Base-by-base conservation (phyloP, 2,329 filamentous ascomycete species). In the Scedosporium minutisporum region DNA sequence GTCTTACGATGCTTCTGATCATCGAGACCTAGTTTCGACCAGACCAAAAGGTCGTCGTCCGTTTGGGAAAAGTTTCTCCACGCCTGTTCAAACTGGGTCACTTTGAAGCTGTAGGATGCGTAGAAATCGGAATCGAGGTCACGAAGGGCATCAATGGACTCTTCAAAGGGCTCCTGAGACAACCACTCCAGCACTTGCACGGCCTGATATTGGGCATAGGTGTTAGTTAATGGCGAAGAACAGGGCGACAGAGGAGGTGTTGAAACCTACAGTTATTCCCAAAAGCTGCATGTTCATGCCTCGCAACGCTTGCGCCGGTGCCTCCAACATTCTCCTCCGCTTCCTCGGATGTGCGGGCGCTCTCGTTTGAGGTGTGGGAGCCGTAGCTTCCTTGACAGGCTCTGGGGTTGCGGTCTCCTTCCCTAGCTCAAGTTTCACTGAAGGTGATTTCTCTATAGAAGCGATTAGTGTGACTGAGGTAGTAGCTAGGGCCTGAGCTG, bases 241-340 rank as follows among this genome's bases (percentile, higher is more conserved):
- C 33, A 33, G 4, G 16, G 46, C 7, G 16, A 2, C 12, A 10
- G 55, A 58, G 25, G 23, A 14, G 23, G 23, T 7, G 18, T 25
- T 14, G 21, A 55, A 25, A 55, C 76, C 64, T 71, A 78, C 76
- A 66, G 77, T 65, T 65, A 75, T 77, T 10, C 74, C 75, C 29
- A 78, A 72, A 67, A 75, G 71, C 66, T 75, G 70, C 27, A 74
- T 64, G 61, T 72, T 77, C 62, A 71, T 71, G 48, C 71, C 70
- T 65, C 73, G 74, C 64, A 61, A 33, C 18, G 60, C 48, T 18
- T 61, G 60, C 5, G 46, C 60, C 1, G 60, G 60, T 23, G 60
- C 60, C 48, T 61, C 60, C n/a, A 57, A 16, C 60, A 61, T 61
- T 57, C 60, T 61, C 48, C 60, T 21, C 38, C 60, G 46, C 42